A percentile compares a stretch with the other conserved stretches of the same genome.
Conservation (phyloP, 139 green algal genomes). For the Raphidocelis subcapitata region DNA sequence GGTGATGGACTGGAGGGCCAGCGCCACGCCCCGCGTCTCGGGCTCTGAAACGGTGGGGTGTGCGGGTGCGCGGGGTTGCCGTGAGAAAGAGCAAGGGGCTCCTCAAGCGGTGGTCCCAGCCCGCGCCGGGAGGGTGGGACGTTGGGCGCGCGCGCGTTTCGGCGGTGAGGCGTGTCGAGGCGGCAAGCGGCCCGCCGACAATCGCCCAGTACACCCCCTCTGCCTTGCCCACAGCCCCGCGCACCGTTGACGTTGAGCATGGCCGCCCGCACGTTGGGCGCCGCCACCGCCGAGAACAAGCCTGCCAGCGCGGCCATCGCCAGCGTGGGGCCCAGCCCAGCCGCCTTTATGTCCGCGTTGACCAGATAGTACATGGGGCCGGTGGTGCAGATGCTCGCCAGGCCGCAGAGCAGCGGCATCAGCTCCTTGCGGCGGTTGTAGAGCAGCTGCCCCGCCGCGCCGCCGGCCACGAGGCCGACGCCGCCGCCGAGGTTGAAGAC, state of each 20-base stretch:
- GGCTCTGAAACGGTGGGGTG: too few relatives aligned
- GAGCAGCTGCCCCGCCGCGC: conserved; percentile 73
- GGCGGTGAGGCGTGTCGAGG: too few relatives aligned
- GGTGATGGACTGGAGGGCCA: conserved; percentile 76
- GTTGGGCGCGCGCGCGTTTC: too few relatives aligned
- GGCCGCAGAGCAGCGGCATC: conserved; percentile 36
- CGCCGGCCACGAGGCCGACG: conserved; percentile 63
- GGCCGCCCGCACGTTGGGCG: conserved; percentile 65
- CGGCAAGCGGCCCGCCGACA: too few relatives aligned
- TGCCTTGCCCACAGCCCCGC: too few relatives aligned
- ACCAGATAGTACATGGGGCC: conserved; percentile 64
- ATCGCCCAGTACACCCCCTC: too few relatives aligned
- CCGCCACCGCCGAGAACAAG: conserved; percentile 32
- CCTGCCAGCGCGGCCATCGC: conserved; percentile 45
- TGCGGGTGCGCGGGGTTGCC: too few relatives aligned
- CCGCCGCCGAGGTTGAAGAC: conserved; percentile 67
- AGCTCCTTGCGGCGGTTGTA: conserved; percentile 69
- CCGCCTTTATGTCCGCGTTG: conserved; percentile 49
- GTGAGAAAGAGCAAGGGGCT: too few relatives aligned
- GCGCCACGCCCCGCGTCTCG: conserved; percentile 69
- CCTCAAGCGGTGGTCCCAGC: too few relatives aligned
- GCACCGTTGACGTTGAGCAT: conserved; percentile 79
- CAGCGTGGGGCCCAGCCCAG: conserved; percentile 8
- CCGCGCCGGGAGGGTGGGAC: too few relatives aligned
- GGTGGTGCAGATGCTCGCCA: conserved; percentile 45